These are phyloP conservation scores for Termitomyces sp. DNA, from an alignment of 1,284 basidiomycete genomes.

Conservation along the genomic window DNA sequence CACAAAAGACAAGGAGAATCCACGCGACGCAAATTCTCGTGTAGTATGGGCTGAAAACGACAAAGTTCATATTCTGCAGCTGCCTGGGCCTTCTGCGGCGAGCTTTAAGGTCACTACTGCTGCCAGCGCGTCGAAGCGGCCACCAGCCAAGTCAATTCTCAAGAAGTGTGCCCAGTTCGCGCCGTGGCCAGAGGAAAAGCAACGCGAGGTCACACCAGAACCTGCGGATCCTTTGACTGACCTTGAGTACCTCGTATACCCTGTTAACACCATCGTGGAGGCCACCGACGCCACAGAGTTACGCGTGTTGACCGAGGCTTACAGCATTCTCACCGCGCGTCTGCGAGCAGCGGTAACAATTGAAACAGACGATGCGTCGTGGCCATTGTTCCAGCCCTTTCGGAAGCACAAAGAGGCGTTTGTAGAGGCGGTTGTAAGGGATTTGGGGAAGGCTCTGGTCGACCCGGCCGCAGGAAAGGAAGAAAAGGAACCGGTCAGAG, in stretches of 20 bases:
- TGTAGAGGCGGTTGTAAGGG: slow-evolving; percentile 52
- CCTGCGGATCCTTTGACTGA: slow-evolving; percentile 63
- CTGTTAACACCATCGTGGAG: slow-evolving; percentile 51
- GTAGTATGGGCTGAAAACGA: slow-evolving; percentile 60
- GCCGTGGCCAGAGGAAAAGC: slow-evolving; percentile 37
- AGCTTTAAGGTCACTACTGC: slow-evolving; percentile 25
- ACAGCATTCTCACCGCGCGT: slow-evolving; percentile 62
- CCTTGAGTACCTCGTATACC: slow-evolving; percentile 54
- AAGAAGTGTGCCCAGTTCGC: slow-evolving; percentile 54
- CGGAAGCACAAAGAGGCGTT: slow-evolving; percentile 47
- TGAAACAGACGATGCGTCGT: slow-evolving; percentile 54
- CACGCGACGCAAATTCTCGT: slow-evolving; percentile 30
- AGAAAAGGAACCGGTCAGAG: slow-evolving; percentile 25
- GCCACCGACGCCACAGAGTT: slow-evolving; percentile 36
- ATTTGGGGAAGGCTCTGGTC: slow-evolving; percentile 57
- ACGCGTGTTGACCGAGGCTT: slow-evolving; percentile 63
- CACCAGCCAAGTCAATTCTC: slow-evolving; percentile 59
- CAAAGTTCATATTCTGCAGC: slow-evolving; percentile 40
- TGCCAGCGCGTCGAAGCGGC: slow-evolving; percentile 33
- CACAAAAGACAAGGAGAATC: slow-evolving; percentile 51
- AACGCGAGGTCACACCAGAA: slow-evolving; percentile 65
- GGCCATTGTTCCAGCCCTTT: slow-evolving; percentile 67
- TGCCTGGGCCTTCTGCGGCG: slow-evolving; percentile 32
- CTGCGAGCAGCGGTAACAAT: slow-evolving; percentile 47
- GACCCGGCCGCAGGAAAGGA: slow-evolving; percentile 43